Base-by-base conservation (phyloP, 352 stramenopile genomes). In the Phytophthora nicotianae region DNA sequence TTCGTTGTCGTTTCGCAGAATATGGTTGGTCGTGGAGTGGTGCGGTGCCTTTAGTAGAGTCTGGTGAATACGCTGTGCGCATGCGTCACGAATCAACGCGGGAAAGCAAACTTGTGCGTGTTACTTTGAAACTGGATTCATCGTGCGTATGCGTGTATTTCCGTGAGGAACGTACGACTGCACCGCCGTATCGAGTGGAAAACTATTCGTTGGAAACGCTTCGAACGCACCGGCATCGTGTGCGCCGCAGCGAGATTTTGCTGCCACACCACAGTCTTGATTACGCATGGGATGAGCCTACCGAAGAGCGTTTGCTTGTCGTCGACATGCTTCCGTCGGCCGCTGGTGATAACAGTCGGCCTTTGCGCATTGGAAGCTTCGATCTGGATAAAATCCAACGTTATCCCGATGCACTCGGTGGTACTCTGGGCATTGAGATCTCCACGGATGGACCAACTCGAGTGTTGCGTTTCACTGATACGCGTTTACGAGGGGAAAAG, bases 131-230 rank as follows among this genome's bases (percentile, higher is more conserved):
- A 55, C 56, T 91, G 14, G 87, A 94, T 33, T 70, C 70, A 0
- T 86, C 83, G 5, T 91, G 86, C 27, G 63, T 95, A n/a, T 95
- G 82, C 41, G 81, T 91, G 9, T 93, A 90, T 56, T 81, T 95
- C 26, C 77, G 81, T 20, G 86, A 93, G 70, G 86, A 94, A 62
- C 86, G 68, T 24, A 88, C 81, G 5, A 91, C 77, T 51, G 83
- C 79, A 5, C 86, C 88, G 4, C 88, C 88, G 26, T 96, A 95
- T 60, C 86, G 88, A 17, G 83, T 96, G 29, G 88, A 96, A 29
- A 96, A 96, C 38, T 96, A 93, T 68, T 96, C 88, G 23, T 60
- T 96, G 16, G 88, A 96, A 64, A 96, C 88, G 17, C 75, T 96
- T 47, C 86, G 88, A 43, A 84, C 92, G 20, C 86, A 96, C 32